Conservation (phyloP, 768 basidiomycete genomes). For the Melanogaster broomeanus region DNA sequence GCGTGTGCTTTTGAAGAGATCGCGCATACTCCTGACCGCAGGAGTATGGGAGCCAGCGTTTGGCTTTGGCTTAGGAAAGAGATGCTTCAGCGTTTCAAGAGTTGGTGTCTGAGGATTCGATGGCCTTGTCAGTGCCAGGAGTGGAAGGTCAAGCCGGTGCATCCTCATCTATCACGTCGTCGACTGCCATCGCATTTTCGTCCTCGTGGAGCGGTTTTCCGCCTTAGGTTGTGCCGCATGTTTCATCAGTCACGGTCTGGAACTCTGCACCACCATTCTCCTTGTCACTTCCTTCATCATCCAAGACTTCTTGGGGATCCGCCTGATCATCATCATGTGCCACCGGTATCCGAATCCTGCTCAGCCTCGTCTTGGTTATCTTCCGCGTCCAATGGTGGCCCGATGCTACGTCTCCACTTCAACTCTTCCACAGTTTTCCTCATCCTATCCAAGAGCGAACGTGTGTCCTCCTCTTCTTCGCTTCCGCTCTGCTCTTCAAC, state of each 20-base stretch:
- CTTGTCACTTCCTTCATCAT: constrained; percentile 8
- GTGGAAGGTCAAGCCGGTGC: constrained; percentile 5
- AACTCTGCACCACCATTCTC: constrained; percentile 10
- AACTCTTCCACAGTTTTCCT: constrained; percentile 38
- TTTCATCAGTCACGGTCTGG: not conserved
- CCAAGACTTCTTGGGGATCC: not conserved
- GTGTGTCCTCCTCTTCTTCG: constrained; percentile 35
- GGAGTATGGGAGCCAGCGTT: constrained; percentile 19
- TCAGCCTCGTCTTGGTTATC: constrained; percentile 43
- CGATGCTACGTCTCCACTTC: constrained; percentile 29
- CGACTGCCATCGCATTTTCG: constrained; percentile 1
- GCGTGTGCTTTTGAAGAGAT: constrained; percentile 28
- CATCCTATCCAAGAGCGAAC: constrained; percentile 37
- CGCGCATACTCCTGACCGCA: constrained; percentile 30
- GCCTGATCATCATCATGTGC: constrained; percentile 28
- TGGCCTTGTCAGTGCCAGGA: not conserved
- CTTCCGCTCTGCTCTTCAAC: constrained; percentile 19
- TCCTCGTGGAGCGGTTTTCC: too few species aligned
- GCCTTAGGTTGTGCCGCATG: not conserved
- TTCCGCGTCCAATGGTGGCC: constrained; percentile 31
- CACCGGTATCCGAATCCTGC: constrained; percentile 45
- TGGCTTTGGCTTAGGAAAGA: constrained; percentile 24
- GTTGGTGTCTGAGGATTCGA: constrained; percentile 26
- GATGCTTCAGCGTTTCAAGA: constrained; percentile 32
- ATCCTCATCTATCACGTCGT: constrained; percentile 20